Conservation (phyloP, 495 filamentous ascomycete genomes). For the Aspergillus egyptiacus region DNA sequence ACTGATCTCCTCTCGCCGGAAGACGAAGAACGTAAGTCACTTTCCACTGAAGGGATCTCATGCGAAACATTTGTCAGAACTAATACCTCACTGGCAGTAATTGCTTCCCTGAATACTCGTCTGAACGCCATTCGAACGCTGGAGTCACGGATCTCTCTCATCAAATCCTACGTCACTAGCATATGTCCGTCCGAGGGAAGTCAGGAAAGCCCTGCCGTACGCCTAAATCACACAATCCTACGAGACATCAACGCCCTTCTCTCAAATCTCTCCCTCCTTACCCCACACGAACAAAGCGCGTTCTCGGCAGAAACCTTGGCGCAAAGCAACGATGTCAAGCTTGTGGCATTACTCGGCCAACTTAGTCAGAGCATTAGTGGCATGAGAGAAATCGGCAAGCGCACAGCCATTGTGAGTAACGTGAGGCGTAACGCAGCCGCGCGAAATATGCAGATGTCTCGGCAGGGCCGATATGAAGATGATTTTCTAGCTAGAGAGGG, state of each 20-base stretch:
- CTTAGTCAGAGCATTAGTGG: slow-evolving; percentile 62
- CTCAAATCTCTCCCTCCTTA: slow-evolving; percentile 49
- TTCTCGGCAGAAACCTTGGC: slow-evolving; percentile 58
- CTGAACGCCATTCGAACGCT: slow-evolving; percentile 90
- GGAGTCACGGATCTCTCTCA: slow-evolving; percentile 72
- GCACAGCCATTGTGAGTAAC: slow-evolving; percentile 57
- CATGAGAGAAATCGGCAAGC: slow-evolving; percentile 64
- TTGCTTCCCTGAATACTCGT: slow-evolving; percentile 72
- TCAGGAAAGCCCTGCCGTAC: slow-evolving; percentile 16
- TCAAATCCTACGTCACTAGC: slow-evolving; percentile 71
- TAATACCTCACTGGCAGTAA: slow-evolving; percentile 39
- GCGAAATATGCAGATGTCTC: slow-evolving; percentile 25
- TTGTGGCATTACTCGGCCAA: slow-evolving; percentile 63
- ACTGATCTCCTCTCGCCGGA: slow-evolving; percentile 57
- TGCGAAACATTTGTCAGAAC: background rate
- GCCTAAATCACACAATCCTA: slow-evolving; percentile 43
- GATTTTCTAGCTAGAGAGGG: slow-evolving; percentile 18
- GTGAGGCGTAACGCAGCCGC: slow-evolving; percentile 27
- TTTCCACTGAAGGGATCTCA: background rate
- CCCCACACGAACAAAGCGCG: slow-evolving; percentile 46
- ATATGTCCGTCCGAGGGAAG: slow-evolving; percentile 53
- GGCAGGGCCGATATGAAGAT: slow-evolving; percentile 25
- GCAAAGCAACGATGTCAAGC: slow-evolving; percentile 71
- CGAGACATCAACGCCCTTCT: slow-evolving; percentile 54
- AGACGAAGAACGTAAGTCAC: slow-evolving; percentile 71